These are phyloP conservation scores for Paracoccidioides brasiliensis DNA, from an alignment of 2,329 filamentous ascomycete genomes.

Conservation along the genomic window DNA sequence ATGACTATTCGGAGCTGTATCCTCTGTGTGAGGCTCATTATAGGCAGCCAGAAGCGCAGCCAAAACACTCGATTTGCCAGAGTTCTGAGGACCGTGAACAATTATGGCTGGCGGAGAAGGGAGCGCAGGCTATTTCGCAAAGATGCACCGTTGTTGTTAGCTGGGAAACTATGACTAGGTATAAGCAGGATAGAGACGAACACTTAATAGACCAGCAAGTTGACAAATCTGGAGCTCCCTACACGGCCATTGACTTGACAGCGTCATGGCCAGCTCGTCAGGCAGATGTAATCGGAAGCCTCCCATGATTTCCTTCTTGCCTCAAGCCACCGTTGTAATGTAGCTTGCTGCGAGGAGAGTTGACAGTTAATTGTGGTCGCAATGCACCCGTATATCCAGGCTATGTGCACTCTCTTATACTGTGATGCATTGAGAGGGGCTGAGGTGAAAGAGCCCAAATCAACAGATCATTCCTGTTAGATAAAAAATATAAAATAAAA, in stretches of 20 bases:
- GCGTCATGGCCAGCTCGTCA: conserved; percentile 20
- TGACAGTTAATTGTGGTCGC: too few species aligned
- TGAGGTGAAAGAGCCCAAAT: too few species aligned
- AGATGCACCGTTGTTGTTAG: neutral
- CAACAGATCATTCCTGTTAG: too few species aligned
- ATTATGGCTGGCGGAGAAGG: conserved; percentile 63
- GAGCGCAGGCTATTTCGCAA: conserved; percentile 24
- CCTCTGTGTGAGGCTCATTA: conserved; percentile 35
- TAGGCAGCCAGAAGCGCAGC: conserved; percentile 50
- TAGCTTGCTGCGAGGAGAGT: too few species aligned
- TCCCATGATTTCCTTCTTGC: neutral
- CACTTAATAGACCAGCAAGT: neutral
- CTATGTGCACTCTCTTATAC: too few species aligned
- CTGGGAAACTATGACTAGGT: neutral
- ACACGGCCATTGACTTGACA: conserved; percentile 32
- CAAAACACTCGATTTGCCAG: conserved; percentile 68
- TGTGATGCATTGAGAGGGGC: too few species aligned
- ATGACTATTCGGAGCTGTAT: neutral
- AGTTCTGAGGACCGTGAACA: conserved; percentile 71
- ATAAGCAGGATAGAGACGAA: neutral
- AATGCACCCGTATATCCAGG: too few species aligned
- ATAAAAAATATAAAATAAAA: too few species aligned
- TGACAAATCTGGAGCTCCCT: conserved; percentile 29
- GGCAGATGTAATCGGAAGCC: conserved; percentile 18
- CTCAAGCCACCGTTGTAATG: neutral